Percentiles rank a stretch among this genome's conserved stretches.
These are phyloP conservation scores for Ophiocordyceps sinensis DNA, from an alignment of 2,329 filamentous ascomycete genomes.

Conservation along the genomic window DNA sequence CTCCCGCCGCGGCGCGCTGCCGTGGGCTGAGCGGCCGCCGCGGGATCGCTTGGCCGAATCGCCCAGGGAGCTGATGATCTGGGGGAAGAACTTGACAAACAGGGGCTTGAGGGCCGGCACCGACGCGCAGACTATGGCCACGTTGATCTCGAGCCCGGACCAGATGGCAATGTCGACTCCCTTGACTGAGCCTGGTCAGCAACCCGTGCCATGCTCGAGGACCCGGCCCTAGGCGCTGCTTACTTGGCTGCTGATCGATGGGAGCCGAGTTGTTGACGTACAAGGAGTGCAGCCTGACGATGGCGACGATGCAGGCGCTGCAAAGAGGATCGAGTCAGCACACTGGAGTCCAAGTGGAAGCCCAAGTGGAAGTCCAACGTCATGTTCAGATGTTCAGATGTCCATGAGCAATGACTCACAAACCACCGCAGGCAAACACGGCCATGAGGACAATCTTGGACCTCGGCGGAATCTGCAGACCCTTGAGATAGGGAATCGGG, in stretches of 20 bases:
- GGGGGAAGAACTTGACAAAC: constrained; percentile 11
- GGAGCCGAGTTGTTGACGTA: constrained; percentile 1
- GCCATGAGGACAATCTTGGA: constrained; percentile 26
- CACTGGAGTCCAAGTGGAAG: too few species aligned
- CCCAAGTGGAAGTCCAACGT: too few species aligned
- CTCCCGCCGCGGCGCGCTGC: neutral
- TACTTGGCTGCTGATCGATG: neutral
- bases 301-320: constrained; percentile 11
- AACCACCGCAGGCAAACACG: constrained; percentile 22
- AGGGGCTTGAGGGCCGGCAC: constrained; percentile 18
- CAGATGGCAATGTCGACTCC: constrained; percentile 12
- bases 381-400: too few species aligned
- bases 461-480: constrained; percentile 21
- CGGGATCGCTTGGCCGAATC: constrained; percentile 3
- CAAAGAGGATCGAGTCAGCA: neutral
- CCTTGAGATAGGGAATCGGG: constrained; percentile 16
- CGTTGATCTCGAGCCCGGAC: constrained; percentile 18
- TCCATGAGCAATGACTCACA: constrained; percentile 11
- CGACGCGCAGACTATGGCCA: constrained; percentile 19
- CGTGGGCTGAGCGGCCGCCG: neutral
- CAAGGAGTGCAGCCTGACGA: constrained; percentile 10
- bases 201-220: too few species aligned
- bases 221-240: neutral
- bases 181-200: constrained; percentile 1
- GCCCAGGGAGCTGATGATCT: constrained; percentile 4